Percentiles rank a stretch among this genome's conserved stretches.
These are phyloP conservation scores for Jackrogersella multiformis DNA, from an alignment of 495 filamentous ascomycete species.

Conservation along the genomic window DNA sequence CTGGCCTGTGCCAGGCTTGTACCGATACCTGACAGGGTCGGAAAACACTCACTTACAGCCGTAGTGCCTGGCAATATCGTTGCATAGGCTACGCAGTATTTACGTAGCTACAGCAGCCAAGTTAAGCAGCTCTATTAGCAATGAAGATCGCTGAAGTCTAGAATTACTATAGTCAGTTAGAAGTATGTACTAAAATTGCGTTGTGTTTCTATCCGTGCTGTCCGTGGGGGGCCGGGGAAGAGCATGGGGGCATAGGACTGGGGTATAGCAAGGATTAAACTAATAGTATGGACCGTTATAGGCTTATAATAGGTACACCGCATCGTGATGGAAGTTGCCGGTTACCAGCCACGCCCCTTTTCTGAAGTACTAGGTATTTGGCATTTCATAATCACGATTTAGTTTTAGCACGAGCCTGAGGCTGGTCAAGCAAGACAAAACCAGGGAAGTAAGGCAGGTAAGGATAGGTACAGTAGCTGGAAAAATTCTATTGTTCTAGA, in stretches of 20 bases:
- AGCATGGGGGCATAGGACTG: not conserved
- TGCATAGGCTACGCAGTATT: too few species aligned
- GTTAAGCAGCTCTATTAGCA: too few species aligned
- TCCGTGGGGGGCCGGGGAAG: not conserved
- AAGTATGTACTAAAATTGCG: too few species aligned
- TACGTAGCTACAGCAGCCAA: too few species aligned
- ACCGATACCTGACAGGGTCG: too few species aligned
- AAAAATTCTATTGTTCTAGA: slow-evolving; percentile 5
- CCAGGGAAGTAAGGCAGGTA: not conserved
- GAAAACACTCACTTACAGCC: too few species aligned
- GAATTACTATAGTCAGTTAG: not conserved
- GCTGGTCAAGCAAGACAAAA: not conserved
- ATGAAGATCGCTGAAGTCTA: too few species aligned
- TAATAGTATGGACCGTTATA: too few species aligned
- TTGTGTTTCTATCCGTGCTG: not conserved
- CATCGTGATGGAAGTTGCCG: slow-evolving; percentile 15
- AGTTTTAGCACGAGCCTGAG: not conserved
- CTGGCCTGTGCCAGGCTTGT: too few species aligned
- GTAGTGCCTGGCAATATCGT: too few species aligned
- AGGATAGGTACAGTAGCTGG: not conserved
- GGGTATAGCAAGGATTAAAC: not conserved
- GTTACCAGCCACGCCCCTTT: slow-evolving; percentile 5
- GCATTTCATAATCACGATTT: not conserved
- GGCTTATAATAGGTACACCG: too few species aligned
- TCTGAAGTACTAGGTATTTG: too few species aligned